A percentile compares a stretch with the other conserved stretches of the same genome.
These are phyloP conservation scores for Rickenella mellea DNA, from an alignment of 768 basidiomycete genomes.

Conservation along the genomic window DNA sequence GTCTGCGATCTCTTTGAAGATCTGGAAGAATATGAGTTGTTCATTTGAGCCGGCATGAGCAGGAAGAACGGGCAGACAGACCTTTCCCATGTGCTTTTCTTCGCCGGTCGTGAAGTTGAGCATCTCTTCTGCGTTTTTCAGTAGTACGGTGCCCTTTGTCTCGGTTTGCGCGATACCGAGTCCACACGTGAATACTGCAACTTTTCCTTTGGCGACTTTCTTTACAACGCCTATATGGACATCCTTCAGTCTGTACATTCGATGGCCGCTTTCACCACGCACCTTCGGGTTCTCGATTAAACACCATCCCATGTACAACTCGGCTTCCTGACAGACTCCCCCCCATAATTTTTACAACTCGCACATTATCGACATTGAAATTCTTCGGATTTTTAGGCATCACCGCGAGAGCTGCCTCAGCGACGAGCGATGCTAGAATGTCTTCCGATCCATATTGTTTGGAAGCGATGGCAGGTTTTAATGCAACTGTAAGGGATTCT, in stretches of 20 bases:
- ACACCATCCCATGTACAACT: conserved; percentile 97
- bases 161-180: conserved; percentile 95
- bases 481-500: conserved; percentile 59
- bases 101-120: conserved; percentile 94
- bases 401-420: conserved; percentile 85
- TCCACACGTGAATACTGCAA: conserved; percentile 89
- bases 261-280: conserved; percentile 8
- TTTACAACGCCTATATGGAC: conserved; percentile 58
- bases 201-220: conserved; percentile 79
- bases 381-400: conserved; percentile 84
- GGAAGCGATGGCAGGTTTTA: conserved; percentile 89
- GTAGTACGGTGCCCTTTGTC: conserved; percentile 95
- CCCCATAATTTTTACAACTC: conserved; percentile 98
- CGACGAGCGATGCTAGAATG: conserved; percentile 69
- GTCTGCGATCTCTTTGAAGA: conserved; percentile 94
- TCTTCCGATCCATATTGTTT: conserved; percentile 97
- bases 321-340: conserved; percentile 76
- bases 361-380: conserved; percentile 97
- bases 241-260: neutral
- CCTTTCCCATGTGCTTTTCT: conserved; percentile 94
- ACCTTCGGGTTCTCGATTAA: conserved; percentile 94
- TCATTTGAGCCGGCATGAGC: too few relatives aligned
- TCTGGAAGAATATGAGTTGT: conserved; percentile 34
- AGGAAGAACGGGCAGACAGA: conserved; percentile 13
- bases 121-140: conserved; percentile 94